phyloP scores from a whole-genome alignment of 2,329 filamentous ascomycete genomes.

The Camillea tinctor region DNA sequence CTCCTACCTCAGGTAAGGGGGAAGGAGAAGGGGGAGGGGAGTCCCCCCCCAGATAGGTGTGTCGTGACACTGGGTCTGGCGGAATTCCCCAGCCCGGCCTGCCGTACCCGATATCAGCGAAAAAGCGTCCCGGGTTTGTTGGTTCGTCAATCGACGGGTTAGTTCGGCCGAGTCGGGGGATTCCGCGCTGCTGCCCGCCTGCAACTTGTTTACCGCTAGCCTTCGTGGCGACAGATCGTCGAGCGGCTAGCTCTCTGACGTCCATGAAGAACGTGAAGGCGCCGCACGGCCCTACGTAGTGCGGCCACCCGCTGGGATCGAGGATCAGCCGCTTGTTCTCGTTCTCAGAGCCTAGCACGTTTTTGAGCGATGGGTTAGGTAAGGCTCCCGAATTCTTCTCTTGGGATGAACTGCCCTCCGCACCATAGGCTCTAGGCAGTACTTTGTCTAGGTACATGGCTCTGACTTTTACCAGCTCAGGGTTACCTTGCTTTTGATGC shows the following conservation, averaged over 20 bases:
- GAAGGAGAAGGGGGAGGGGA: slow-evolving; percentile 16
- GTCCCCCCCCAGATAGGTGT: slow-evolving; percentile 18
- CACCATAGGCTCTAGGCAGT: slow-evolving; percentile 16
- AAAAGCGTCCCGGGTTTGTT: slow-evolving; percentile 9
- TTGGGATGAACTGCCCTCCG: neutral
- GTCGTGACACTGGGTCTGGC: neutral
- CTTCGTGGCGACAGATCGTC: neutral
- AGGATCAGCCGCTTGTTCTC: slow-evolving; percentile 17
- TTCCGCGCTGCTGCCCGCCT: too few species aligned
- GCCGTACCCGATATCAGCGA: slow-evolving; percentile 14
- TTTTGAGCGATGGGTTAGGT: neutral
- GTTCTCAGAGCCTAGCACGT: neutral
- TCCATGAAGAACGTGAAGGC: slow-evolving; percentile 20
- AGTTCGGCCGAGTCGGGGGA: too few species aligned
- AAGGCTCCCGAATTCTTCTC: neutral
- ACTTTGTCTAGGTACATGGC: slow-evolving; percentile 11
- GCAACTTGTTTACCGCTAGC: neutral
- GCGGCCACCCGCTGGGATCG: slow-evolving; percentile 21
- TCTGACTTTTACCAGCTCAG: slow-evolving; percentile 8
- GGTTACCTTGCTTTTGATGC: neutral
- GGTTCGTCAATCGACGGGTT: too few species aligned
- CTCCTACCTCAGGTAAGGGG: slow-evolving; percentile 13
- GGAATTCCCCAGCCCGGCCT: neutral
- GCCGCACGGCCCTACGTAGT: slow-evolving; percentile 26
- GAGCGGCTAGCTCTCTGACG: slow-evolving; percentile 21